Evolutionary conservation across 140 eudicot genomes (phyloP).

Genomic region (Cichorium intybus): DNA sequence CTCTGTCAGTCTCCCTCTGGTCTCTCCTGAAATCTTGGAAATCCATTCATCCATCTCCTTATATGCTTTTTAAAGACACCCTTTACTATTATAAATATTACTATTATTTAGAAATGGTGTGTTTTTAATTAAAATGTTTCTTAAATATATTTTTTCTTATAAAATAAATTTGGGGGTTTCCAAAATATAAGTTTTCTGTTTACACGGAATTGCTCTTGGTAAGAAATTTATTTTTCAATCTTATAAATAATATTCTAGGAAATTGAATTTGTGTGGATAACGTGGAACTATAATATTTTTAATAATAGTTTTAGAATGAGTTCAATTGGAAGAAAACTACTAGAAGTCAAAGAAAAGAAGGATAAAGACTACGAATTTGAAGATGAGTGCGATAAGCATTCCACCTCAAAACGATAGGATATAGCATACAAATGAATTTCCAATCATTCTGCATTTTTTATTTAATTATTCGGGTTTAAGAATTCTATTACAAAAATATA

Average conservation of each 20-base stretch:
- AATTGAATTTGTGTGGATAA: neutral
- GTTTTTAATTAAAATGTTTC: neutral
- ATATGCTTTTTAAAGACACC: neutral
- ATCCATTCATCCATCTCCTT: conserved; percentile 1
- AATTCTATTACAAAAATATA: no score
- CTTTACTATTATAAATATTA: no score
- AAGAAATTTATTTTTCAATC: neutral
- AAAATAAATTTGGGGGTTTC: no score
- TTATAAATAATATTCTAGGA: neutral
- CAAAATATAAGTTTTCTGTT: neutral
- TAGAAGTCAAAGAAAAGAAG: neutral
- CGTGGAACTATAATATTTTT: neutral
- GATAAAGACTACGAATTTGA: neutral
- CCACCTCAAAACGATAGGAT: neutral
- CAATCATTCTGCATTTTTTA: neutral
- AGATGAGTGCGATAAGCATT: neutral
- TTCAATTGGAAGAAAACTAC: neutral
- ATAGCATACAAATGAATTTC: neutral
- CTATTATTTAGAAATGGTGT: neutral
- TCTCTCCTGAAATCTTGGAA: neutral
- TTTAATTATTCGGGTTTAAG: no score
- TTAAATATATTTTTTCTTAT: neutral
- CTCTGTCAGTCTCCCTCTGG: neutral
- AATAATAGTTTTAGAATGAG: neutral
- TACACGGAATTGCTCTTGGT: neutral